Evolutionary conservation across 371 early-diverging fungal species (phyloP).

Genomic region (Actinomortierella ambigua): DNA sequence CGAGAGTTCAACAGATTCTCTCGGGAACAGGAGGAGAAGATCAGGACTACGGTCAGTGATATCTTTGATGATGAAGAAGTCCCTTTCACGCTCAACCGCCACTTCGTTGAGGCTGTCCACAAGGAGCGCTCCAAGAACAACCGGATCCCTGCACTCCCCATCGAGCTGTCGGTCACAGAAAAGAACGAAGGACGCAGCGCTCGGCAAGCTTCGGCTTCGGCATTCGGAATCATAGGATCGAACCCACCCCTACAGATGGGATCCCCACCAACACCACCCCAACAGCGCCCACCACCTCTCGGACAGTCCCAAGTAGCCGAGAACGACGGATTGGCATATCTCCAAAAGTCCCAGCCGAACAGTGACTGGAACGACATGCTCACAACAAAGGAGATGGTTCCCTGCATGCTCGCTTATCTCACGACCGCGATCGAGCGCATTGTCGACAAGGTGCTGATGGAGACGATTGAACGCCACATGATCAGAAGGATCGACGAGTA

Average conservation of each 20-base stretch:
- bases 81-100: slow-evolving; percentile 11
- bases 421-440: slow-evolving; percentile 11
- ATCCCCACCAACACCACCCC: background rate
- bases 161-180: background rate
- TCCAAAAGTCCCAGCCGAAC: background rate
- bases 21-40: background rate
- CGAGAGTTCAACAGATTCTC: slow-evolving; percentile 10
- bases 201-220: background rate
- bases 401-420: slow-evolving; percentile 9
- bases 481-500: slow-evolving; percentile 5
- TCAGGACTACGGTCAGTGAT: background rate
- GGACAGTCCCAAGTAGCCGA: too few relatives aligned
- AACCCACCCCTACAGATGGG: background rate
- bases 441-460: slow-evolving; percentile 16
- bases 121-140: background rate
- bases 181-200: background rate
- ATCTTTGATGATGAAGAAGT: slow-evolving; percentile 10
- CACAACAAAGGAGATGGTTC: slow-evolving; percentile 4
- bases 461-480: slow-evolving; percentile 22
- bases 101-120: slow-evolving; percentile 1
- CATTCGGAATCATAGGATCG: background rate
- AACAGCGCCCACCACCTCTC: too few relatives aligned
- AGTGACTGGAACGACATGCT: slow-evolving; percentile 5
- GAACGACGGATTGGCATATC: background rate
- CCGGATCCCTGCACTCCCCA: background rate